Base-by-base conservation (phyloP, 192 early-diverging fungal genomes). In the Phlyctochytrium planicorne region DNA sequence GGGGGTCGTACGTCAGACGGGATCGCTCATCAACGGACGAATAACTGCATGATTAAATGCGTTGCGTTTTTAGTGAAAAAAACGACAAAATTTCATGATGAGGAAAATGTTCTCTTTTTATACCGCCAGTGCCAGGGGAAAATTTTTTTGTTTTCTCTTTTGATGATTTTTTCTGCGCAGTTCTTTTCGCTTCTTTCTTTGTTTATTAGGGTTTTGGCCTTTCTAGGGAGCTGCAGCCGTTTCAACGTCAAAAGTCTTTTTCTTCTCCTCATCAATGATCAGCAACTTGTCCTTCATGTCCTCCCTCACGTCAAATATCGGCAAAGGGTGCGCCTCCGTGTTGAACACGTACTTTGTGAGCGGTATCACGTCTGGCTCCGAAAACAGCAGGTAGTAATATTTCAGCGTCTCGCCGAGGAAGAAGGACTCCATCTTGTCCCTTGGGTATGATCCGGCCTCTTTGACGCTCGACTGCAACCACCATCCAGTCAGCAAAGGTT, bases 281-380 rank as follows among this genome's bases (percentile, higher is more conserved):
- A 30, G 2, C n/a, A 69, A 52, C 35, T 71, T 53, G 33, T 65
- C 63, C 34, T 30, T 33, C 31, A 66, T 33, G 32, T 72, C 64
- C 25, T 56, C 53, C 55, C 50, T n/a, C 27, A 70, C 36, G 6
- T 82, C 62, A 77, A 80, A 71, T 2, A 90, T 82, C 17, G 89
- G 92, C 30, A 92, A 79, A 33, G 95, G 92, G 81, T 97, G 95
- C 0, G 93, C 93, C 71, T 97, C 95, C 3, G 95, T 97, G 78
- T 97, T 97, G 68, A 95, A 92, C 14, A 95, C 90, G 72, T 91
- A 95, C 57, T 91, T 81, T 66, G 93, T 91, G 16, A 97, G 77
- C 20, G 92, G 89, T 14, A 87, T 57, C 53, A 84, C 75, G 25
- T 86, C 66, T 2, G 76, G 77, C 0, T 87, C 86, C 32, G 86